phyloP scores from a whole-genome alignment of 495 filamentous ascomycete genomes.

The Astrocystis sublimbata region DNA sequence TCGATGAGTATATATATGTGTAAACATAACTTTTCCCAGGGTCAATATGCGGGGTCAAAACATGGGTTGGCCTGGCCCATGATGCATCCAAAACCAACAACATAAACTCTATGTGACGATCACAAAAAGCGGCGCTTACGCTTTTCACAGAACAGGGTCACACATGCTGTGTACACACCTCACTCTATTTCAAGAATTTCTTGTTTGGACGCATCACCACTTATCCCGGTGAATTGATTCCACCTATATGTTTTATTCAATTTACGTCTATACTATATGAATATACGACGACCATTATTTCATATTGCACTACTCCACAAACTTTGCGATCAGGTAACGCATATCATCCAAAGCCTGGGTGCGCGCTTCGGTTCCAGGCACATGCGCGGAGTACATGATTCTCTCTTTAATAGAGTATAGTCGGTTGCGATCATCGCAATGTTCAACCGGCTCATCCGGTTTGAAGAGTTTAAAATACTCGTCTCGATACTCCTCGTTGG shows the following conservation, averaged over 20 bases:
- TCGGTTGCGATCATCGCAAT: constrained; percentile 28
- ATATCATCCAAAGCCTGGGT: constrained; percentile 7
- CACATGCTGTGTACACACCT: not conserved
- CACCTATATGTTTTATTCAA: no score
- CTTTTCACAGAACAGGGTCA: not conserved
- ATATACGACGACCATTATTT: no score
- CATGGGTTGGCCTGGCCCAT: not conserved
- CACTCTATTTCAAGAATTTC: not conserved
- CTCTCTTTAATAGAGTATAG: constrained; percentile 23
- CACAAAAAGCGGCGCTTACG: not conserved
- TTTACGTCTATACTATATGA: no score
- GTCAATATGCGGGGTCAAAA: not conserved
- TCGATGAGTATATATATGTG: not conserved
- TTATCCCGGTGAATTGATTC: no score
- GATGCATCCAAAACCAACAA: not conserved
- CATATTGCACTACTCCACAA: not conserved
- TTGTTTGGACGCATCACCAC: not conserved
- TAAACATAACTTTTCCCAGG: not conserved
- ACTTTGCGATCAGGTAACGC: constrained; percentile 3
- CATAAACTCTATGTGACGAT: not conserved
- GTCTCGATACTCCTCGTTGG: not conserved
- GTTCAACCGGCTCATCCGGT: constrained; percentile 21
- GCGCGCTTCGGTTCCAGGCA: not conserved
- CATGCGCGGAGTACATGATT: constrained; percentile 30
- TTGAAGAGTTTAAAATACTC: constrained; percentile 15